Evolutionary conservation across 2,329 filamentous ascomycete species (phyloP).

Genomic region (Elsinoe arachidis): DNA sequence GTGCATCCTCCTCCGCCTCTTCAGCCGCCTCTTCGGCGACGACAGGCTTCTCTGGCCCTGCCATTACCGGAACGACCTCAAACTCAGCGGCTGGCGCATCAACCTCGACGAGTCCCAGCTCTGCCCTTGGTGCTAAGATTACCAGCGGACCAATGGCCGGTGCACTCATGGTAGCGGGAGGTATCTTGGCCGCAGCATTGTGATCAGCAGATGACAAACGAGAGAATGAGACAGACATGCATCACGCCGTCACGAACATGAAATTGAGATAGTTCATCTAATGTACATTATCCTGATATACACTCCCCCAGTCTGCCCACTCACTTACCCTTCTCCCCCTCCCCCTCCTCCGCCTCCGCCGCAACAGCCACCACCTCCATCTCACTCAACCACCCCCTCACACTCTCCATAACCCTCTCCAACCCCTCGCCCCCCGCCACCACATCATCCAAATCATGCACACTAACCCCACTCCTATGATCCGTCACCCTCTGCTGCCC

Average conservation of each 20-base stretch:
- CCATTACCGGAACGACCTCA: not conserved
- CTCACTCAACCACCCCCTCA: conserved; percentile 65
- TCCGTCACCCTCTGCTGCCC: conserved; percentile 76
- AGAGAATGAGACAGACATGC: not conserved
- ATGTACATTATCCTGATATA: not conserved
- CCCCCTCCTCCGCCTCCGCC: conserved; percentile 25
- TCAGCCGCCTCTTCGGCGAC: not conserved
- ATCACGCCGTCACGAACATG: not conserved
- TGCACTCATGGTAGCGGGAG: conserved; percentile 10
- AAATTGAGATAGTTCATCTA: not conserved
- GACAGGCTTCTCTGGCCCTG: conserved; percentile 3
- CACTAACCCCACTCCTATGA: conserved; percentile 70
- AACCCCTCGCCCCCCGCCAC: conserved; percentile 65
- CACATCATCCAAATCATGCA: conserved; percentile 74
- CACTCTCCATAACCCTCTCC: conserved; percentile 68
- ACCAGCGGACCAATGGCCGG: conserved; percentile 7
- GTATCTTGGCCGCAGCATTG: conserved; percentile 9
- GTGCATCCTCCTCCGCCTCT: not conserved
- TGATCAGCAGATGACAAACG: not conserved
- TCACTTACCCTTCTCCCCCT: conserved; percentile 12
- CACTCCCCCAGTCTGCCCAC: conserved; percentile 1
- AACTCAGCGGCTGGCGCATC: not conserved
- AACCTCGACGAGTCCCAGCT: not conserved
- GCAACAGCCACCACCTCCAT: conserved; percentile 65
- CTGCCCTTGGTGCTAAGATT: conserved; percentile 2